phyloP scores from a whole-genome alignment of 1,139 yeast genomes.

The Komagataea norvegica region DNA sequence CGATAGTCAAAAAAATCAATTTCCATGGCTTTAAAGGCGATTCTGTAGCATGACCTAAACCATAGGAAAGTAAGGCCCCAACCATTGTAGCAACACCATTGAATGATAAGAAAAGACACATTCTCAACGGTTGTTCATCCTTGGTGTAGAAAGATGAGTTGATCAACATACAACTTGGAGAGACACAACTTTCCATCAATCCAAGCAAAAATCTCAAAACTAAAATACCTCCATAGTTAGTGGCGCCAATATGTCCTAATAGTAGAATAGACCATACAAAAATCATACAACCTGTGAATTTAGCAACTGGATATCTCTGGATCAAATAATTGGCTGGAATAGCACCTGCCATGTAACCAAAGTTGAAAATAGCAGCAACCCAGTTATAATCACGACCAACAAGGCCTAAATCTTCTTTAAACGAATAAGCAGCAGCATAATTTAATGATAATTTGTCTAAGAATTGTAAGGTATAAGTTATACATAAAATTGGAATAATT shows the following conservation, averaged over 20 bases:
- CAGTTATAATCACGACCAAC: conserved; percentile 39
- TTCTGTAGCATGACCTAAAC: conserved; percentile 32
- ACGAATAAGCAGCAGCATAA: conserved; percentile 56
- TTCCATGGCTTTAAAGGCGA: conserved; percentile 45
- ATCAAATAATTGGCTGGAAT: conserved; percentile 30
- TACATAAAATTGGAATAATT: conserved; percentile 51
- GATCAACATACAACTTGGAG: conserved; percentile 50
- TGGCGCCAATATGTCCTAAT: conserved; percentile 6
- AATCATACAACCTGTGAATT: conserved; percentile 10
- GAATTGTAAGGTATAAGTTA: conserved; percentile 53
- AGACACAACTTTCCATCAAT: conserved; percentile 41
- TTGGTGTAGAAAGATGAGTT: conserved; percentile 49
- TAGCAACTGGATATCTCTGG: conserved; percentile 35
- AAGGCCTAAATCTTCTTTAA: conserved; percentile 45
- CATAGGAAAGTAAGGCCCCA: conserved; percentile 43
- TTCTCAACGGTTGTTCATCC: conserved; percentile 41
- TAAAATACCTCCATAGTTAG: conserved; percentile 36
- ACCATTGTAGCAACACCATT: conserved; percentile 40
- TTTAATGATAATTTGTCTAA: conserved; percentile 62
- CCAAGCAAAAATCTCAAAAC: conserved; percentile 43
- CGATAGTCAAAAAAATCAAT: conserved; percentile 43
- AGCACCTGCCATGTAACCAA: conserved; percentile 39
- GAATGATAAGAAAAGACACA: conserved; percentile 45
- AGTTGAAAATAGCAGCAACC: conserved; percentile 39
- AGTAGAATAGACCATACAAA: conserved; percentile 10